These are phyloP conservation scores for Penicillium coffeae DNA, from an alignment of 495 filamentous ascomycete species.

Conservation along the genomic window DNA sequence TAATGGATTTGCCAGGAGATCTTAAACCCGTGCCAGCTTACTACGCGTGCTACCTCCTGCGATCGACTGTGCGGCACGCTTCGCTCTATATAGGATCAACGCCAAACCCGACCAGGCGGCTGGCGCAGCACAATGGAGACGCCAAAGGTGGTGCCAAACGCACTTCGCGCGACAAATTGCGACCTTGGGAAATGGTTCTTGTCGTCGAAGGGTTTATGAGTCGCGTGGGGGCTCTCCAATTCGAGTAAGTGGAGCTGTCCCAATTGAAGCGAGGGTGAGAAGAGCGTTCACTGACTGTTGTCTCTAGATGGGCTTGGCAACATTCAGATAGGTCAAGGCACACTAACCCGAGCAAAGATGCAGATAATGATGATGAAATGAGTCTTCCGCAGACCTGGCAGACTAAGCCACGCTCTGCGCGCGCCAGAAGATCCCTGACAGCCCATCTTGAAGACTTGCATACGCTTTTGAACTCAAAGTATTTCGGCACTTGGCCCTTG, in stretches of 20 bases:
- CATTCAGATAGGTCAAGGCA: conserved; percentile 74
- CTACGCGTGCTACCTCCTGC: conserved; percentile 83
- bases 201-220: conserved; percentile 88
- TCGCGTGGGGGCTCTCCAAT: conserved; percentile 82
- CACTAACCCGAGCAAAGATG: conserved; percentile 50
- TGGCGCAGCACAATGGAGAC: conserved; percentile 85
- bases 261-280: background rate
- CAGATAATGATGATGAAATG: conserved; percentile 18
- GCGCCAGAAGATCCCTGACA: conserved; percentile 55
- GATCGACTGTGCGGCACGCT: conserved; percentile 63
- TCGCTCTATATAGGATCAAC: conserved; percentile 88
- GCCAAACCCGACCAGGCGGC: conserved; percentile 74
- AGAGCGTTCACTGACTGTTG: background rate
- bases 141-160: conserved; percentile 72
- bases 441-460: conserved; percentile 72
- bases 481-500: conserved; percentile 80
- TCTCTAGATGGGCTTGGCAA: conserved; percentile 87
- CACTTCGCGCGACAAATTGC: conserved; percentile 60
- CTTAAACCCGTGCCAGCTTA: conserved; percentile 60
- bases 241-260: conserved; percentile 63
- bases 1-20: conserved; percentile 23
- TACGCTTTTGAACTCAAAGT: conserved; percentile 68
- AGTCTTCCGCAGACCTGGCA: conserved; percentile 17
- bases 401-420: conserved; percentile 27
- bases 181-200: conserved; percentile 92